A percentile compares a stretch with the other conserved stretches of the same genome.
These are phyloP conservation scores for Ajuga reptans DNA, from an alignment of 305 asterid genomes.

Conservation along the genomic window DNA sequence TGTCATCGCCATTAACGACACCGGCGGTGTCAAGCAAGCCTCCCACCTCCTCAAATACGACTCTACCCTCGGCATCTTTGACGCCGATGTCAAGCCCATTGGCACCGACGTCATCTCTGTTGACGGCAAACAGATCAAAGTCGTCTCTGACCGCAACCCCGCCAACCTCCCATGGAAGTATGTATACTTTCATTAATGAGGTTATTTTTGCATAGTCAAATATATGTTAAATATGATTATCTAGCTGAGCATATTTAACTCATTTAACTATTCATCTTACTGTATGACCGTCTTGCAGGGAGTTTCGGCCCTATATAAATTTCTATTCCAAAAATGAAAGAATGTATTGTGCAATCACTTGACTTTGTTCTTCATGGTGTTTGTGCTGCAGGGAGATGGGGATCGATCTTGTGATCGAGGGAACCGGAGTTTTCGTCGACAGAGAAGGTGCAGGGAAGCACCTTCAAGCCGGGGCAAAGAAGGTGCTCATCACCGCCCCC, in stretches of 20 bases:
- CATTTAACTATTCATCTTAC: no score
- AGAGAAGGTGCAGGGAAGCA: conserved; percentile 91
- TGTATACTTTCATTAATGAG: no score
- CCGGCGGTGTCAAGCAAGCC: conserved; percentile 91
- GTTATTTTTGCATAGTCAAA: no score
- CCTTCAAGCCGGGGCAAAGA: conserved; percentile 79
- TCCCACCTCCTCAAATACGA: conserved; percentile 94
- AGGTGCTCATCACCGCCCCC: conserved; percentile 92
- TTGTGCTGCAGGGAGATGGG: conserved; percentile 50
- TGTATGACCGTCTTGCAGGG: no score
- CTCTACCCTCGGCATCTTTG: conserved; percentile 82
- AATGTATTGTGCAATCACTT: not conserved
- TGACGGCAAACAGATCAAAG: conserved; percentile 69
- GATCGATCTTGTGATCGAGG: conserved; percentile 74
- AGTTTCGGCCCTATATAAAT: no score
- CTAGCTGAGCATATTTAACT: no score
- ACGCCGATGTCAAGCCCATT: conserved; percentile 67
- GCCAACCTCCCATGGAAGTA: conserved; percentile 76
- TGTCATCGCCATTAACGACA: conserved; percentile 72
- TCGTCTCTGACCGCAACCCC: conserved; percentile 76
- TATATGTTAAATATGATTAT: no score
- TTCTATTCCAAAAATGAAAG: no score
- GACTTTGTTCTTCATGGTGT: no score
- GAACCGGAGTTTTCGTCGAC: conserved; percentile 89
- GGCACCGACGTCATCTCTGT: conserved; percentile 62